phyloP scores from a whole-genome alignment of 2,329 filamentous ascomycete species.

The Scedosporium dehoogii region DNA sequence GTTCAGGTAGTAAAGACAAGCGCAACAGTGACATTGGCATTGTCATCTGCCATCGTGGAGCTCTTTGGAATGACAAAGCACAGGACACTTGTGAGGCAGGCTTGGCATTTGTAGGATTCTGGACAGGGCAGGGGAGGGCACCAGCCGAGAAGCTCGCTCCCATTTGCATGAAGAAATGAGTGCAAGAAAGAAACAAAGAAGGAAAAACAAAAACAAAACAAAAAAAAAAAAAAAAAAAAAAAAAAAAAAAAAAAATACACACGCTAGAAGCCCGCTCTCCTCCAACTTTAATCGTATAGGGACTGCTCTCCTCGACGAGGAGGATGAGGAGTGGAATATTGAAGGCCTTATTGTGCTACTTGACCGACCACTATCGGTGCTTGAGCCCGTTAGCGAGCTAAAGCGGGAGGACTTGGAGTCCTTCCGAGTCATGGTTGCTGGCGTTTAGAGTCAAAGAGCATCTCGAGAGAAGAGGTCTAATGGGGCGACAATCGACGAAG shows the following conservation, averaged over 20 bases:
- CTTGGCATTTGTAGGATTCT: too few relatives aligned
- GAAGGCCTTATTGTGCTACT: conserved; percentile 52
- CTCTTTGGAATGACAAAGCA: not conserved
- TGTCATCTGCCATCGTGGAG: not conserved
- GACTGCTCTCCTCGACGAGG: conserved; percentile 12
- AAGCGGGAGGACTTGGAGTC: conserved; percentile 49
- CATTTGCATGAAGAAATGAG: too few relatives aligned
- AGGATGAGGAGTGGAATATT: conserved; percentile 17
- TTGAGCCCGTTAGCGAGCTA: conserved; percentile 56
- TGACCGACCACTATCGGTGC: conserved; percentile 57
- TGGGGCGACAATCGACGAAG: not conserved
- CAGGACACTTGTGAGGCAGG: not conserved
- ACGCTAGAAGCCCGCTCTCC: conserved; percentile 33
- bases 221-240: not conserved
- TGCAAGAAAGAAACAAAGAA: not conserved
- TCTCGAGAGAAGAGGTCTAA: not conserved
- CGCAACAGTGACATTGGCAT: not conserved
- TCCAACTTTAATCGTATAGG: conserved; percentile 26
- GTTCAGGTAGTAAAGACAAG: not conserved
- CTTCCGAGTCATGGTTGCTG: conserved; percentile 55
- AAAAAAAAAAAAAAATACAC: conserved; percentile 12
- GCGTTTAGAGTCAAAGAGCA: not conserved
- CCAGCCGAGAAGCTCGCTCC: too few relatives aligned
- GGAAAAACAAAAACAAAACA: conserved; percentile 11
- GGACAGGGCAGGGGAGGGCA: too few relatives aligned